These are phyloP conservation scores for Coniosporium tulheliwenetii DNA, from an alignment of 2,329 filamentous ascomycete species.

Conservation along the genomic window DNA sequence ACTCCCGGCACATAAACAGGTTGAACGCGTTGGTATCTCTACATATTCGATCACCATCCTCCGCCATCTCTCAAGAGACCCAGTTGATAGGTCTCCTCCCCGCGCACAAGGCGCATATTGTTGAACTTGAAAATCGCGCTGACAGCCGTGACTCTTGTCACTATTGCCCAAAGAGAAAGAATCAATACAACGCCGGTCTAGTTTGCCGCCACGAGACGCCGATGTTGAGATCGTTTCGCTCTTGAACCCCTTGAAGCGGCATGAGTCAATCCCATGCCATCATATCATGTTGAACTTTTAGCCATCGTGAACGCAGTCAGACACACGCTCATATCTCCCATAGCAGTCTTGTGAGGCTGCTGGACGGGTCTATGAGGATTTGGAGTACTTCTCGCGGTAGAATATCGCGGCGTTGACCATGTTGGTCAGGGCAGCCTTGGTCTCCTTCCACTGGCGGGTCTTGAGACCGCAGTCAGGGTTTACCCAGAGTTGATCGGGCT, in stretches of 20 bases:
- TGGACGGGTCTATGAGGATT: slow-evolving; percentile 20
- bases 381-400: slow-evolving; percentile 80
- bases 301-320: slow-evolving; percentile 10
- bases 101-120: too few relatives aligned
- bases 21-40: too few relatives aligned
- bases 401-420: slow-evolving; percentile 97
- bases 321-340: slow-evolving; percentile 9
- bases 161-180: too few relatives aligned
- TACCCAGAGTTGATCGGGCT: slow-evolving; percentile 98
- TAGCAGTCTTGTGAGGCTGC: background rate
- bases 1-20: too few relatives aligned
- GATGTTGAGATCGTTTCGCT: slow-evolving; percentile 31
- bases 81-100: too few relatives aligned
- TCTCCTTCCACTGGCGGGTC: slow-evolving; percentile 97
- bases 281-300: slow-evolving; percentile 12
- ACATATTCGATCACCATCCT: too few relatives aligned
- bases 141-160: too few relatives aligned
- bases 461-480: slow-evolving; percentile 99
- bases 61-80: too few relatives aligned
- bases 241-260: slow-evolving; percentile 14
- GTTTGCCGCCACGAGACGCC: slow-evolving; percentile 16
- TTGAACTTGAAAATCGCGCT: too few relatives aligned
- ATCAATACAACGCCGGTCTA: too few relatives aligned
- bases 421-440: slow-evolving; percentile 88
- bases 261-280: background rate